Conservation (phyloP, 202 grass and related monocot species). For the Digitaria exilis region DNA sequence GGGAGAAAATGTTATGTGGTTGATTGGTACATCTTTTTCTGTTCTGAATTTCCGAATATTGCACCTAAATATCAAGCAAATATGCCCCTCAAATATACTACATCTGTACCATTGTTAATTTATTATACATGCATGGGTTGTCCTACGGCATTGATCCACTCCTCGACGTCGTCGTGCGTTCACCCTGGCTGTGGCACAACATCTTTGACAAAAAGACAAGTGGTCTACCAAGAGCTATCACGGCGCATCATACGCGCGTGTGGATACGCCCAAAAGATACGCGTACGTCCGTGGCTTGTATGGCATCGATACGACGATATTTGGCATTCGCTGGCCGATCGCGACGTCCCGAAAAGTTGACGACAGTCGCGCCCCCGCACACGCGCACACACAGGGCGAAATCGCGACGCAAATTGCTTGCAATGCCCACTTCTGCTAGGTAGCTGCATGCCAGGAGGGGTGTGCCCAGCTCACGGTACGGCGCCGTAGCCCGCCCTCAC, state of each 20-base stretch:
- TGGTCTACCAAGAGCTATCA: background rate
- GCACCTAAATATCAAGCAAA: too few species aligned
- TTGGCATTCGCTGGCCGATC: constrained; percentile 8
- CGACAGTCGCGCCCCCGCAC: background rate
- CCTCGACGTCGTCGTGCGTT: too few species aligned
- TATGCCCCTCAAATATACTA: too few species aligned
- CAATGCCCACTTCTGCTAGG: background rate
- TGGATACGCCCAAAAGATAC: background rate
- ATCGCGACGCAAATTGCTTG: background rate
- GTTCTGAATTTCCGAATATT: too few species aligned
- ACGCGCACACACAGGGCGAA: background rate
- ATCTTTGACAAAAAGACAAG: background rate
- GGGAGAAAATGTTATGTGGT: too few species aligned
- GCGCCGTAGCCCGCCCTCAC: background rate
- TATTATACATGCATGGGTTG: too few species aligned
- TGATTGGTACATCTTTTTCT: too few species aligned
- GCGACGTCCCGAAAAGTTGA: constrained; percentile 18
- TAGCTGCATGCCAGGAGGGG: background rate
- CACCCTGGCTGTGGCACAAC: background rate
- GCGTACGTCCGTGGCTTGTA: background rate
- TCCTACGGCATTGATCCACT: too few species aligned
- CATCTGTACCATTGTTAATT: too few species aligned
- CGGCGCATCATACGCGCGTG: background rate
- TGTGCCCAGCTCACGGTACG: background rate
- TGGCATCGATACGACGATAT: background rate